Conservation (phyloP, 345 rosid genomes). For the Populus simonii region DNA sequence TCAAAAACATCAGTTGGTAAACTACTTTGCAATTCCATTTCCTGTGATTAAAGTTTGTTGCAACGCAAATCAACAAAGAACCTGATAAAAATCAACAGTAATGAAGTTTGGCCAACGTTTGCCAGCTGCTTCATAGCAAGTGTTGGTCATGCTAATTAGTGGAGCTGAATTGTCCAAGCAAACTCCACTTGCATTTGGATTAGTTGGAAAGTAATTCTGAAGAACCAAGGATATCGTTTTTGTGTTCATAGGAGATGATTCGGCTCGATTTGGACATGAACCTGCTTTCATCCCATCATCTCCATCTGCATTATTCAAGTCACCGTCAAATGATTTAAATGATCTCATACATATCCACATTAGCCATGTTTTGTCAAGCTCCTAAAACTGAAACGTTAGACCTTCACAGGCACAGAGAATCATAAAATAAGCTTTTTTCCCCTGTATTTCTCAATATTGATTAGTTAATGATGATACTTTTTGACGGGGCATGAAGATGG, state of each 20-base stretch:
- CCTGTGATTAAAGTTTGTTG: background rate
- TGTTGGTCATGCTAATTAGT: conserved; percentile 54
- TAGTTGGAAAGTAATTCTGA: conserved; percentile 64
- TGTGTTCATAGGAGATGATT: conserved; percentile 67
- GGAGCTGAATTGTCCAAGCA: conserved; percentile 82
- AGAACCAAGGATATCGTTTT: conserved; percentile 56
- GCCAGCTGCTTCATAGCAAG: conserved; percentile 71
- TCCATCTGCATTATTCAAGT: conserved; percentile 65
- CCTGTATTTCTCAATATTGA: no score
- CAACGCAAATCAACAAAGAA: conserved; percentile 14
- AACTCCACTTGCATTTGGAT: conserved; percentile 54
- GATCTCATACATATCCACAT: background rate
- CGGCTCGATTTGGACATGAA: conserved; percentile 62
- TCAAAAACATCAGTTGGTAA: background rate
- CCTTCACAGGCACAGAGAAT: no score
- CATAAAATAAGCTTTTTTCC: no score
- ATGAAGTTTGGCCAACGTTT: conserved; percentile 98
- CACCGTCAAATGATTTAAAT: conserved; percentile 4
- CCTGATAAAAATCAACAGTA: conserved; percentile 91
- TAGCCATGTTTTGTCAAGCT: no score
- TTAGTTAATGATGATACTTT: background rate
- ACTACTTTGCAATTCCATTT: background rate
- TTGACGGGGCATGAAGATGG: background rate
- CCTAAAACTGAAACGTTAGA: no score
- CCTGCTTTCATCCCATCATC: conserved; percentile 67